Percentiles rank a stretch among this genome's conserved stretches.
These are phyloP conservation scores for Verticillium zaregamsianum DNA, from an alignment of 2,329 filamentous ascomycete species.

Conservation along the genomic window DNA sequence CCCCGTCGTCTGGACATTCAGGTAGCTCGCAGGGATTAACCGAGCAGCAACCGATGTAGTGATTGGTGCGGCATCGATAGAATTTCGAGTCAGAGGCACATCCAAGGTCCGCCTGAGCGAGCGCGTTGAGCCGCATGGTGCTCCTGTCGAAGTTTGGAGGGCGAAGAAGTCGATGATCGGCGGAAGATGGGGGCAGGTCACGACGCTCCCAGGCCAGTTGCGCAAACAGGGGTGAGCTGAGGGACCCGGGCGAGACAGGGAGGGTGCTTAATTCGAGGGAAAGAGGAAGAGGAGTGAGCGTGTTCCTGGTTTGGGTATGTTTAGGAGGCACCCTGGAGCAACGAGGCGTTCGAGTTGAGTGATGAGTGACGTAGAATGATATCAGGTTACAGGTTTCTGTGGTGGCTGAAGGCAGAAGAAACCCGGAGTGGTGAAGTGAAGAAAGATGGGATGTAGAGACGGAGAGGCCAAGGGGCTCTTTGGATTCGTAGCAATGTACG, in stretches of 20 bases:
- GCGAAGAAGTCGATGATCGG: not conserved
- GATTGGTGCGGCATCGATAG: slow-evolving; percentile 31
- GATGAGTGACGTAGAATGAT: not conserved
- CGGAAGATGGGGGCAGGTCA: not conserved
- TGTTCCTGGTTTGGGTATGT: not conserved
- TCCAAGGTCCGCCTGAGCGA: not conserved
- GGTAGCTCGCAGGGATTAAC: slow-evolving; percentile 34
- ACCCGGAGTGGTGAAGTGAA: not conserved
- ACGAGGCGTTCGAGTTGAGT: not conserved
- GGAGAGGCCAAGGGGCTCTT: not conserved
- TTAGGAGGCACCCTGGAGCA: not conserved
- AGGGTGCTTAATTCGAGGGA: no score
- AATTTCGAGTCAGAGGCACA: slow-evolving; percentile 27
- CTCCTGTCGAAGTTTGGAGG: not conserved
- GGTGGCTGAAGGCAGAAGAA: not conserved
- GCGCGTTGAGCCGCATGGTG: not conserved
- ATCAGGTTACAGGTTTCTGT: not conserved
- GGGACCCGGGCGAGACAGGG: no score
- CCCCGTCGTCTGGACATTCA: slow-evolving; percentile 22
- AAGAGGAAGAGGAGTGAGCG: not conserved
- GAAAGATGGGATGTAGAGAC: not conserved
- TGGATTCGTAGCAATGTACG: not conserved
- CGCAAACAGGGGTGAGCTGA: no score
- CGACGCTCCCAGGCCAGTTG: not conserved
- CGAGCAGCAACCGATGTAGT: slow-evolving; percentile 41